A percentile compares a stretch with the other conserved stretches of the same genome.
Conservation (phyloP, 2,329 filamentous ascomycete species). For the Paracoccidioides brasiliensis region DNA sequence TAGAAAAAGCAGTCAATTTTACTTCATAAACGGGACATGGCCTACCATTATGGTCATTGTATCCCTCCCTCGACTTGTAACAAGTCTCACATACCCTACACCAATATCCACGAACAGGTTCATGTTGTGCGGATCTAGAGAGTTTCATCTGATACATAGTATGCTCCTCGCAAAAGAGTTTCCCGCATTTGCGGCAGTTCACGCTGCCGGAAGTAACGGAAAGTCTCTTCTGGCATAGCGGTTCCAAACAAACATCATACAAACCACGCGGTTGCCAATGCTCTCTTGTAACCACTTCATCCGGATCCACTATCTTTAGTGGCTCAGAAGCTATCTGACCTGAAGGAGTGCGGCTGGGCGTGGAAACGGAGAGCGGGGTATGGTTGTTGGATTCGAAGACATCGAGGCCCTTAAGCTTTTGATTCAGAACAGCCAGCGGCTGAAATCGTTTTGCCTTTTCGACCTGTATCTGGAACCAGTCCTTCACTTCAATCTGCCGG, state of each 20-base stretch:
- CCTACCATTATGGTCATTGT: conserved; percentile 67
- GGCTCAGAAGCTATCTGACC: conserved; percentile 20
- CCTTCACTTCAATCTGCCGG: conserved; percentile 87
- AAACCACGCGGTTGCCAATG: conserved; percentile 76
- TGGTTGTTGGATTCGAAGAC: conserved; percentile 88
- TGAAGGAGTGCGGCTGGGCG: conserved; percentile 17
- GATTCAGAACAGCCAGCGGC: conserved; percentile 78
- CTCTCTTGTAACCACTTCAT: conserved; percentile 72
- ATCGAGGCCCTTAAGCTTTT: conserved; percentile 82
- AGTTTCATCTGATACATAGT: conserved; percentile 99
- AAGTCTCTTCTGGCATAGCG: conserved; percentile 66
- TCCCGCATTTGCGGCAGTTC: conserved; percentile 87
- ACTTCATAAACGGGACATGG: not conserved
- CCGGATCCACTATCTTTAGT: conserved; percentile 51
- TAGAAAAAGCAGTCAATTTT: not conserved
- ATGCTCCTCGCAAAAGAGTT: conserved; percentile 90
- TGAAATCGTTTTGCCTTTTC: conserved; percentile 88
- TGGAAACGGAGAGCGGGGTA: conserved; percentile 26
- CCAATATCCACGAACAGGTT: conserved; percentile 83
- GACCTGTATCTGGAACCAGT: conserved; percentile 93
- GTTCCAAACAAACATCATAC: conserved; percentile 75
- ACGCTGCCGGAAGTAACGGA: conserved; percentile 70
- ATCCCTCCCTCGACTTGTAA: conserved; percentile 90
- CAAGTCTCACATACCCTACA: conserved; percentile 97
- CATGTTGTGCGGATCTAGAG: conserved; percentile 74